Evolutionary conservation across 176 grass and related monocot genomes (phyloP), one percentile per base, ranked within the genome.

Genomic region (Saccharum officinarum): DNA sequence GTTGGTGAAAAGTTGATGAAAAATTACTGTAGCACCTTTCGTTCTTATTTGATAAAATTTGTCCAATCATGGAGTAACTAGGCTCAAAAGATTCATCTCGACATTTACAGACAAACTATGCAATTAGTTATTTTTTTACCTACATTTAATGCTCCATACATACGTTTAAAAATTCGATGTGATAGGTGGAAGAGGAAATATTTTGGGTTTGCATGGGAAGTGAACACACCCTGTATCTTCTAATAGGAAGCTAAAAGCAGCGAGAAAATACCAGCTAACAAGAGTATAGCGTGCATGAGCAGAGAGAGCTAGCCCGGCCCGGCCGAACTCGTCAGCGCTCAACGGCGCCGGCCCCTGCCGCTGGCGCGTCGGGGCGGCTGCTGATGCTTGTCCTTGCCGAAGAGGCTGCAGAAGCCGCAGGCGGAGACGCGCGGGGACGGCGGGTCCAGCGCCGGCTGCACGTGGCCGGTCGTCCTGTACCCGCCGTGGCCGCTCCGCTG

Each of bases 341-440:
- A 37, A 5, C 37, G 37, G 13, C 88, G 88, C 28, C 73, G 69
- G 30, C 11, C 73, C 73, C 11, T 50, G 40, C n/a, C 57, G 22
- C 63, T 73, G 88, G 44, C 73, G 45, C 22, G 44, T 22, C 15
- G 37, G 16, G 28, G 28, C 47, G 37, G 8, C 49, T 5, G 8
- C 49, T 5, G 72, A 0, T 3, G 50, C 73, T 78, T 83, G 65
- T 83, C 81, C 88, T 94, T 97, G 78, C 78, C 78, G 80, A 97
- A 97, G 83, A 97, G 78, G 40, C 55, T 67, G 86, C 95, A 97
- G 88, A 91, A 89, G 61, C 95, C 92, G 74, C 95, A 97, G 10
- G 80, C 80, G 40, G 92, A 87, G 47, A 97, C 86, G 82, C 88
- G 90, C 17, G 95, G 95, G 18, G 95, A 97, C 11, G 95, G 95